phyloP scores from a whole-genome alignment of 805 yeast genomes.

The Zygoascus tannicola region DNA sequence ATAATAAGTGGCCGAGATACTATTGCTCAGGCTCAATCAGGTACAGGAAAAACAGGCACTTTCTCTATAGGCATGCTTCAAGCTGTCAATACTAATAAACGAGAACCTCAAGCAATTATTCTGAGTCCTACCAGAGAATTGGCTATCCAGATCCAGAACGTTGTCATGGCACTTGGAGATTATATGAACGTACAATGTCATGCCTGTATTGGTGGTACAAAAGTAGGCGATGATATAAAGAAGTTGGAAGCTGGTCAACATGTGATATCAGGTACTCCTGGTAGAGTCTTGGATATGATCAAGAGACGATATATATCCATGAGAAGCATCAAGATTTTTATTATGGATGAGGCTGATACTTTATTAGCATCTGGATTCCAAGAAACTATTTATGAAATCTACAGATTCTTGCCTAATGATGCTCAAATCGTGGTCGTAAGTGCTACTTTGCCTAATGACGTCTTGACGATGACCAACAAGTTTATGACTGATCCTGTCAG shows the following conservation, averaged over 20 bases:
- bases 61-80: constrained; percentile 59
- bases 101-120: constrained; percentile 84
- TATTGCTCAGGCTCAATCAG: constrained; percentile 82
- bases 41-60: constrained; percentile 88
- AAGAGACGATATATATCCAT: constrained; percentile 79
- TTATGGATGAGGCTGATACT: constrained; percentile 98
- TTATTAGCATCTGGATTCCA: constrained; percentile 87
- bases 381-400: constrained; percentile 91
- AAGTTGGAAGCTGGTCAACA: constrained; percentile 81
- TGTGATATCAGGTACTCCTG: constrained; percentile 96
- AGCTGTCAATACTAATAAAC: constrained; percentile 55
- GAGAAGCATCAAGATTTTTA: constrained; percentile 81
- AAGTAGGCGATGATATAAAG: constrained; percentile 77
- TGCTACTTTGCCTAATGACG: constrained; percentile 92
- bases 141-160: constrained; percentile 93
- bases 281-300: constrained; percentile 94
- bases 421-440: constrained; percentile 92
- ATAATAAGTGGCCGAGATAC: constrained; percentile 66
- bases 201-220: constrained; percentile 97
- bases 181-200: constrained; percentile 87
- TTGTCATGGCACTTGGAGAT: constrained; percentile 79
- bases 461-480: constrained; percentile 79
- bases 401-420: constrained; percentile 74
- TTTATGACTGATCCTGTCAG: constrained; percentile 93
- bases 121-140: constrained; percentile 97